Conservation (phyloP, 257 asterid species). For the Solanum paucissectum region DNA sequence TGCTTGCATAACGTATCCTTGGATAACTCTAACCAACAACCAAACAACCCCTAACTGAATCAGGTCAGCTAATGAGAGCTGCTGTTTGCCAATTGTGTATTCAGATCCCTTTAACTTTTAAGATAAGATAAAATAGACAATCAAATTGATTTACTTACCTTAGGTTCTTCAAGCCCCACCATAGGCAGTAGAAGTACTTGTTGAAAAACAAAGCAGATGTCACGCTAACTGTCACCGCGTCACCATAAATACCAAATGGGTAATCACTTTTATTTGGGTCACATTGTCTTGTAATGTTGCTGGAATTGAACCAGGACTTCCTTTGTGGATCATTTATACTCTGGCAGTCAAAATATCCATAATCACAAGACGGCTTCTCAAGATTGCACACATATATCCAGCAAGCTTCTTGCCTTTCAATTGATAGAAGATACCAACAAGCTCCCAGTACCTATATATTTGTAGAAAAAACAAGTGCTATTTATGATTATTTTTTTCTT, state of each 20-base stretch:
- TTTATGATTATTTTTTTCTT: neutral
- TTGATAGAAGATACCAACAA: conserved; percentile 80
- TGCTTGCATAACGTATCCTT: neutral
- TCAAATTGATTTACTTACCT: conserved; percentile 28
- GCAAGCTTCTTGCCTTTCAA: conserved; percentile 92
- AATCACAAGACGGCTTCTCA: conserved; percentile 39
- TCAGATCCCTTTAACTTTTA: neutral
- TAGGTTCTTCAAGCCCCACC: conserved; percentile 93
- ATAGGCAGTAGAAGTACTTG: conserved; percentile 86
- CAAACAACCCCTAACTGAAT: neutral
- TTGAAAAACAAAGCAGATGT: conserved; percentile 59
- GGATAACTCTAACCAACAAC: neutral
- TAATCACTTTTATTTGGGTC: conserved; percentile 32
- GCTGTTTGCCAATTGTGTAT: neutral
- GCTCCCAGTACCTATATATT: conserved; percentile 69
- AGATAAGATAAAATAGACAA: neutral
- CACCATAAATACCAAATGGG: conserved; percentile 79
- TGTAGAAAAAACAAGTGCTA: neutral
- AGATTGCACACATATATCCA: conserved; percentile 60
- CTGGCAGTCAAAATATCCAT: conserved; percentile 52
- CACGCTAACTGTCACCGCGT: conserved; percentile 49
- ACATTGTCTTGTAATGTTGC: conserved; percentile 50
- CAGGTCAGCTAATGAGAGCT: neutral
- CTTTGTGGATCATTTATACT: conserved; percentile 30
- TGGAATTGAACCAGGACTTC: conserved; percentile 46